Percentiles rank a stretch among this genome's conserved stretches.
These are phyloP conservation scores for Infundibulicybe gibba DNA, from an alignment of 768 basidiomycete species.

Conservation along the genomic window DNA sequence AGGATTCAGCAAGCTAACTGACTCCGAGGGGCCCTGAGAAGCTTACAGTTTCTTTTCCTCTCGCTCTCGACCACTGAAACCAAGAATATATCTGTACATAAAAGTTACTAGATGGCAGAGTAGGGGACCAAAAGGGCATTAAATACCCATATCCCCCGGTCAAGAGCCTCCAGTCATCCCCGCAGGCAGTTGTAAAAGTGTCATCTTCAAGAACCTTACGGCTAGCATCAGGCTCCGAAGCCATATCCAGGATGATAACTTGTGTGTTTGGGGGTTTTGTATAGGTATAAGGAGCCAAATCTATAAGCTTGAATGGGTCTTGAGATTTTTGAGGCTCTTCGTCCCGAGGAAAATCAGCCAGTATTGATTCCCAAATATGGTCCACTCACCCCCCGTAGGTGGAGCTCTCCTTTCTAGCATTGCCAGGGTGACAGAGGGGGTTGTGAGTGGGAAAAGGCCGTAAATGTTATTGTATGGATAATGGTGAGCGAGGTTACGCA, in stretches of 20 bases:
- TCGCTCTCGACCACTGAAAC: too few relatives aligned
- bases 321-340: too few relatives aligned
- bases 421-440: constrained; percentile 5
- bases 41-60: constrained; percentile 1
- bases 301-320: too few relatives aligned
- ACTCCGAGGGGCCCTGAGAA: not conserved
- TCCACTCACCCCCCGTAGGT: not conserved
- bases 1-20: too few relatives aligned
- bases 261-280: not conserved
- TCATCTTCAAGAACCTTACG: not conserved
- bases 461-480: constrained; percentile 3
- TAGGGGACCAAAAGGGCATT: not conserved
- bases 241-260: too few relatives aligned
- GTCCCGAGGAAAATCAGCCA: too few relatives aligned
- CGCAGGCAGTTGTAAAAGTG: not conserved
- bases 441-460: constrained; percentile 5
- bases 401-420: too few relatives aligned
- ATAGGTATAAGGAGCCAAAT: too few relatives aligned
- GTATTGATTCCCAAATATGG: not conserved
- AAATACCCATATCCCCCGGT: not conserved
- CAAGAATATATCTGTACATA: constrained; percentile 2
- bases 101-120: too few relatives aligned
- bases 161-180: not conserved
- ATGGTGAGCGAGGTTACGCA: not conserved
- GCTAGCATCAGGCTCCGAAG: too few relatives aligned